These are phyloP conservation scores for Emiliania huxleyi DNA, from an alignment of 78 protist genomes.

Conservation along the genomic window DNA sequence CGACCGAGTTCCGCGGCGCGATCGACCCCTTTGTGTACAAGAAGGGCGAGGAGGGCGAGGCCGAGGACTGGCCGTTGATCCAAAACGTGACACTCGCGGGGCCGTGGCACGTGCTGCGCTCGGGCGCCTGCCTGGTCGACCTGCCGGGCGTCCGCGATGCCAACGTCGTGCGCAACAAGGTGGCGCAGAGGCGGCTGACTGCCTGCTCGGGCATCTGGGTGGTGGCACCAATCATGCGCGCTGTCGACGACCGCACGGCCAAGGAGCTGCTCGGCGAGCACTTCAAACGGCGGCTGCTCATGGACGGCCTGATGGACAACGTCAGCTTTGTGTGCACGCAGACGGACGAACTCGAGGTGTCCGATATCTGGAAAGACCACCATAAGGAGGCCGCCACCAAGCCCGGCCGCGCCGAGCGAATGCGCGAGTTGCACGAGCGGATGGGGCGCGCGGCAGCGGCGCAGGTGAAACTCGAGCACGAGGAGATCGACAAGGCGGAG, in stretches of 20 bases:
- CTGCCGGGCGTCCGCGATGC: neutral
- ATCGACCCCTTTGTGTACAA: too few species aligned
- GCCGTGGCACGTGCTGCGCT: neutral
- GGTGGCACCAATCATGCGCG: neutral
- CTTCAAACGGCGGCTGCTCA: conserved; percentile 13
- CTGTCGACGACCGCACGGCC: neutral
- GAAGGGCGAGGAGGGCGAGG: neutral
- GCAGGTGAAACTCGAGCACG: too few species aligned
- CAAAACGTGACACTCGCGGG: neutral
- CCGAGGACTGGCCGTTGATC: neutral
- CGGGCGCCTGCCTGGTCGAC: neutral
- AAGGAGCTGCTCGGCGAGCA: conserved; percentile 17
- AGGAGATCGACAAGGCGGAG: too few species aligned
- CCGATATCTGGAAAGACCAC: too few species aligned
- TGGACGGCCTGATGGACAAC: neutral
- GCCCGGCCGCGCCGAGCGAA: too few species aligned
- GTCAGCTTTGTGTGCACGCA: neutral
- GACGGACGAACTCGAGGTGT: neutral
- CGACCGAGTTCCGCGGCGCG: too few species aligned
- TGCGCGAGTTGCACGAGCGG: too few species aligned
- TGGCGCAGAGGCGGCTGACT: neutral
- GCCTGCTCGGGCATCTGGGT: neutral
- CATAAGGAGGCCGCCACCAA: too few species aligned
- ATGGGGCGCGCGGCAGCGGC: too few species aligned
- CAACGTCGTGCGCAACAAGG: neutral